Percentiles rank a stretch among this genome's conserved stretches.
These are phyloP conservation scores for Abelmoschus esculentus DNA, from an alignment of 345 rosid genomes.

Conservation along the genomic window DNA sequence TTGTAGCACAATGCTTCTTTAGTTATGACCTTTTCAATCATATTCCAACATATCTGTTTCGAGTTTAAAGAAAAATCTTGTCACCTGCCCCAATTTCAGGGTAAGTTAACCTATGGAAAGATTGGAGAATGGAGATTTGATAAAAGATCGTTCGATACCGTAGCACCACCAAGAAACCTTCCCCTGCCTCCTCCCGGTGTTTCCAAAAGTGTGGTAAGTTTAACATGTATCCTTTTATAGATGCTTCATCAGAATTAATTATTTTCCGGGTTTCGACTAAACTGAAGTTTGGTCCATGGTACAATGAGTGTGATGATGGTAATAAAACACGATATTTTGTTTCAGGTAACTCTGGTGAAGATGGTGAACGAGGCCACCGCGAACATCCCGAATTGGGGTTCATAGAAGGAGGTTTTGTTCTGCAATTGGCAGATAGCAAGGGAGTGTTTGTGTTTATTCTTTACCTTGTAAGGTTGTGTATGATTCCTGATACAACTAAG, in stretches of 20 bases:
- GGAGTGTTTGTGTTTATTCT: not conserved
- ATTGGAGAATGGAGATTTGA: slow-evolving; percentile 96
- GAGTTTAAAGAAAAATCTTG: not conserved
- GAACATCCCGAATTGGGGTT: slow-evolving; percentile 75
- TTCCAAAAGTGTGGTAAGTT: slow-evolving; percentile 88
- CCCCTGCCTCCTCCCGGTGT: slow-evolving; percentile 92
- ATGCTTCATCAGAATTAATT: no score
- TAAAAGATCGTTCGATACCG: slow-evolving; percentile 63
- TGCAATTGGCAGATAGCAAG: not conserved
- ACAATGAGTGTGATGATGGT: not conserved
- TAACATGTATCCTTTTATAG: not conserved
- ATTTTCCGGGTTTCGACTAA: not conserved
- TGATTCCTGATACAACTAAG: not conserved
- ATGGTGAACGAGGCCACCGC: slow-evolving; percentile 93
- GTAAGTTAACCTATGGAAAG: slow-evolving; percentile 78
- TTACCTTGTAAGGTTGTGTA: no score
- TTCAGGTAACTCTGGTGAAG: slow-evolving; percentile 84
- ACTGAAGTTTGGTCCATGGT: not conserved
- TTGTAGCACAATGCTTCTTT: slow-evolving; percentile 5
- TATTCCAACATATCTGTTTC: not conserved
- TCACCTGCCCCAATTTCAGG: slow-evolving; percentile 36
- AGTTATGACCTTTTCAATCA: slow-evolving; percentile 6
- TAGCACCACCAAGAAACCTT: slow-evolving; percentile 74
- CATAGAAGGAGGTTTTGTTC: slow-evolving; percentile 10
- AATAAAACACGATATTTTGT: slow-evolving; percentile 1